Conservation (phyloP, 2,329 filamentous ascomycete genomes). For the Neofusicoccum cordaticola region DNA sequence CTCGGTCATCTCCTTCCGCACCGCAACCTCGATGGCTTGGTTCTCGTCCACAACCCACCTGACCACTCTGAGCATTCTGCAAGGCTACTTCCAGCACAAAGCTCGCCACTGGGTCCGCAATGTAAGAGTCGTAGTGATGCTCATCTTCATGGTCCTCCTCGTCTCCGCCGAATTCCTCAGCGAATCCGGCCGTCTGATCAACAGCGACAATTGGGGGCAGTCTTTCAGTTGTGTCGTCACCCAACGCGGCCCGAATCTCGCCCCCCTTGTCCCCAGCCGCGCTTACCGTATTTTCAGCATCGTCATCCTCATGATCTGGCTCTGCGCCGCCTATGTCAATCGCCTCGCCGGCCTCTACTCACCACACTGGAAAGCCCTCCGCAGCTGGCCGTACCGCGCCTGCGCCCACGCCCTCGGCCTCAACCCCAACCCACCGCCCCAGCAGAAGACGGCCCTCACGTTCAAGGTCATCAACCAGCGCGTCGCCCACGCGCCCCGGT, state of each 20-base stretch:
- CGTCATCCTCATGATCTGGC: not conserved
- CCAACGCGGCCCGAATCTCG: not conserved
- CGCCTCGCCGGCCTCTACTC: not conserved
- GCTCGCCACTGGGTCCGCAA: not conserved
- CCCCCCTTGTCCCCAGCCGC: too few relatives aligned
- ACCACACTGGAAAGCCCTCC: not conserved
- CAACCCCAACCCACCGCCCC: not conserved
- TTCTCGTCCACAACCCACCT: constrained; percentile 26
- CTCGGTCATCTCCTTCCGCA: constrained; percentile 23
- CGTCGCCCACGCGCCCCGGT: not conserved
- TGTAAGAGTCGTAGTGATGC: not conserved
- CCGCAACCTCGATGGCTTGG: constrained; percentile 23
- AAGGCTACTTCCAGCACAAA: constrained; percentile 19
- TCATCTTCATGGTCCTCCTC: not conserved
- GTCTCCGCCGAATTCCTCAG: not conserved
- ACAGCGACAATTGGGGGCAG: not conserved
- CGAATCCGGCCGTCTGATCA: not conserved
- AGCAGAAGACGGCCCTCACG: not conserved
- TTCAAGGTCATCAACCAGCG: not conserved
- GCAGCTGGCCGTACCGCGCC: not conserved
- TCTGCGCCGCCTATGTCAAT: not conserved
- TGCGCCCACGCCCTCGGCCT: not conserved
- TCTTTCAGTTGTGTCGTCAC: not conserved
- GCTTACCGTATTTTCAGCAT: not conserved
- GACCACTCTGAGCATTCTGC: constrained; percentile 20